Evolutionary conservation across 805 yeast species (phyloP).

Genomic region (Suhomyces kilbournensis): DNA sequence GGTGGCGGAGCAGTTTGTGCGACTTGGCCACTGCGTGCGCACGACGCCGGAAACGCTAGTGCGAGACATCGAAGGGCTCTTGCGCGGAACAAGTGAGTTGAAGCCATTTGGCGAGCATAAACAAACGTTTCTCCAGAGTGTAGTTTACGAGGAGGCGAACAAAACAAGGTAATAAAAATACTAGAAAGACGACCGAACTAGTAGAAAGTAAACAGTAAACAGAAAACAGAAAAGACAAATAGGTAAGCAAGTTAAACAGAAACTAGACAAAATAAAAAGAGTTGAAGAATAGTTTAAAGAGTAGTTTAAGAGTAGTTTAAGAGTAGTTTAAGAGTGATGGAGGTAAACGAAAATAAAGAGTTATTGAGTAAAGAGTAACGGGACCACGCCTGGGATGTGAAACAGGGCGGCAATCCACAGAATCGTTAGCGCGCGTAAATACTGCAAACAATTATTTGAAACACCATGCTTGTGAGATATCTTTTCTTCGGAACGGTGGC

Average conservation of each 20-base stretch:
- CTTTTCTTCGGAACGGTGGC: not conserved
- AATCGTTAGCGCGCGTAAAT: not conserved
- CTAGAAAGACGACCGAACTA: too few relatives aligned
- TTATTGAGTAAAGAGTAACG: too few relatives aligned
- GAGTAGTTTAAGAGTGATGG: too few relatives aligned
- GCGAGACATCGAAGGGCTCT: not conserved
- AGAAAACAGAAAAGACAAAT: too few relatives aligned
- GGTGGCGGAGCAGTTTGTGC: conserved; percentile 46
- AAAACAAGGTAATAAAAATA: too few relatives aligned
- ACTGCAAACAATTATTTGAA: not conserved
- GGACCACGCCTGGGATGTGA: not conserved
- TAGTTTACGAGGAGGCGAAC: conserved; percentile 3
- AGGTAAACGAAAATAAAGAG: too few relatives aligned
- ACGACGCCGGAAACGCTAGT: not conserved
- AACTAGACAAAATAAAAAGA: too few relatives aligned
- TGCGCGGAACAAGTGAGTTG: not conserved
- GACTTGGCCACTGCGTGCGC: conserved; percentile 3
- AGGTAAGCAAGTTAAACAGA: too few relatives aligned
- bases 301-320: too few relatives aligned
- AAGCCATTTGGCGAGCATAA: conserved; percentile 3
- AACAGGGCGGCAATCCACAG: not conserved
- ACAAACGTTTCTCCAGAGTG: conserved; percentile 2
- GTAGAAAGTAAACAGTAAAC: too few relatives aligned
- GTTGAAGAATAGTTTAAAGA: too few relatives aligned
- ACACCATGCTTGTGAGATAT: not conserved